Conservation (phyloP, 2,329 filamentous ascomycete genomes). For the Polychaeton citri region DNA sequence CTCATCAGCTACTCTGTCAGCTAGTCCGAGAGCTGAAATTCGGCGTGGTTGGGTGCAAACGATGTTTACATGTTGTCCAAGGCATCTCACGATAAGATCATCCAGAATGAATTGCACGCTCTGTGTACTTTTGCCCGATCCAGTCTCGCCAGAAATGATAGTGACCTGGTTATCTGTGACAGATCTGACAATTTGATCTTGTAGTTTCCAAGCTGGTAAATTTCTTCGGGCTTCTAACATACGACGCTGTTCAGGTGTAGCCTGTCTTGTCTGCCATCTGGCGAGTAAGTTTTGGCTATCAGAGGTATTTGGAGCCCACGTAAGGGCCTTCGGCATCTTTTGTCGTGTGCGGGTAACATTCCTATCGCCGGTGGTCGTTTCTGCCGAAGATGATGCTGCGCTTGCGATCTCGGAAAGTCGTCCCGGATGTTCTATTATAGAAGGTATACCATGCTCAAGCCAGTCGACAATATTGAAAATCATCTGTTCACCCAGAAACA, state of each 20-base stretch:
- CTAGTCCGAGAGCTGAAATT: conserved; percentile 86
- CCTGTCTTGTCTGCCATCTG: conserved; percentile 58
- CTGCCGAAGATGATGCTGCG: conserved; percentile 51
- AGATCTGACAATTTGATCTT: conserved; percentile 60
- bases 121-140: conserved; percentile 93
- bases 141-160: conserved; percentile 93
- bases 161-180: conserved; percentile 74
- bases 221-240: conserved; percentile 62
- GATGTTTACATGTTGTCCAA: conserved; percentile 73
- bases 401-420: conserved; percentile 72
- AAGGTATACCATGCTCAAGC: conserved; percentile 71
- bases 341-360: conserved; percentile 8
- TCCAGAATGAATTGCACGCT: conserved; percentile 93
- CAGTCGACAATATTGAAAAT: conserved; percentile 83
- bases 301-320: conserved; percentile 46
- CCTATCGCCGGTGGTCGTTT: conserved; percentile 9
- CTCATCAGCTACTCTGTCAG: conserved; percentile 88
- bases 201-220: conserved; percentile 78
- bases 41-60: conserved; percentile 90
- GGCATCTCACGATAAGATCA: conserved; percentile 62
- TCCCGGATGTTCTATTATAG: conserved; percentile 75
- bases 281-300: conserved; percentile 45
- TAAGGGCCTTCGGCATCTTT: conserved; percentile 44
- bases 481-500: conserved; percentile 73
- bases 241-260: conserved; percentile 50